Evolutionary conservation across 192 early-diverging fungal genomes (phyloP).

Genomic region (Gaertneriomyces semiglobifer): DNA sequence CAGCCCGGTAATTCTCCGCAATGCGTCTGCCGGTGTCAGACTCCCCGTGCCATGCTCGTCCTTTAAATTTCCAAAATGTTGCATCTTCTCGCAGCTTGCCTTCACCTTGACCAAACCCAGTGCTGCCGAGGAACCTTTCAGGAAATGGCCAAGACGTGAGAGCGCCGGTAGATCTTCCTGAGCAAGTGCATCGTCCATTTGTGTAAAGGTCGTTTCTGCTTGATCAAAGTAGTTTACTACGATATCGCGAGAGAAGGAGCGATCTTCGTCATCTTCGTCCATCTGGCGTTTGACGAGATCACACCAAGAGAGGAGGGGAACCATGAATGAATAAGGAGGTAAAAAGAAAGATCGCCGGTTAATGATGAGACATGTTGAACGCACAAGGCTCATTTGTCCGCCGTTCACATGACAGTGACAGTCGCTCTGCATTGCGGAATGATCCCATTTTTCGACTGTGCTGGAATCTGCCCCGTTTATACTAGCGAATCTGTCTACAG

Average conservation of each 20-base stretch:
- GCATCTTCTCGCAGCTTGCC: conserved; percentile 82
- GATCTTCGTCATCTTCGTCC: conserved; percentile 83
- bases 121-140: conserved; percentile 87
- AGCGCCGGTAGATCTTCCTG: conserved; percentile 63
- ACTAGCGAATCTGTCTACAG: no score
- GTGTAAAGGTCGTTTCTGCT: conserved; percentile 70
- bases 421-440: no score
- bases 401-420: no score
- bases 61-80: conserved; percentile 65
- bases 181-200: conserved; percentile 66
- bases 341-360: not conserved
- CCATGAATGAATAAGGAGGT: no score
- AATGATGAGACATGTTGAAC: not conserved
- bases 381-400: not conserved
- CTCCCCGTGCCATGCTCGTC: conserved; percentile 43
- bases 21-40: conserved; percentile 56
- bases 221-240: conserved; percentile 83
- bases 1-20: conserved; percentile 50
- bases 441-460: no score
- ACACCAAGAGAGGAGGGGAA: not conserved
- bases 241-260: conserved; percentile 71
- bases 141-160: conserved; percentile 81
- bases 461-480: no score
- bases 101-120: conserved; percentile 78
- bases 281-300: conserved; percentile 38